A percentile compares a stretch with the other conserved stretches of the same genome.
Evolutionary conservation across 2,329 filamentous ascomycete species (phyloP).

Genomic region (Colletotrichum trifolii): DNA sequence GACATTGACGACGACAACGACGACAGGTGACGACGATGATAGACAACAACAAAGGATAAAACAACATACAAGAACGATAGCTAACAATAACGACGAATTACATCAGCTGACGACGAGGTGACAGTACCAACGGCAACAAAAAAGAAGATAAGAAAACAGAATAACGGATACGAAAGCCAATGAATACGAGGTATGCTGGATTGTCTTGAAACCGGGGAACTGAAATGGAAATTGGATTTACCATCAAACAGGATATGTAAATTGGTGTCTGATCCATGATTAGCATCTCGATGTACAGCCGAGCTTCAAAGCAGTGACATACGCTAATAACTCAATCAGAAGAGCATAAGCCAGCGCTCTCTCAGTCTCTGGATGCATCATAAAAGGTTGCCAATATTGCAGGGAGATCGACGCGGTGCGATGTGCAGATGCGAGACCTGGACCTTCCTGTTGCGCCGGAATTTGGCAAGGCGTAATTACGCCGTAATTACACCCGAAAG

Average conservation of each 20-base stretch:
- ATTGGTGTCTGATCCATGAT: constrained; percentile 69
- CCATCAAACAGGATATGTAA: constrained; percentile 96
- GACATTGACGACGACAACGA: background rate
- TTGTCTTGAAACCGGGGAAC: too few species aligned
- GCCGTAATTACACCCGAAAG: too few species aligned
- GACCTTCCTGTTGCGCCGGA: too few species aligned
- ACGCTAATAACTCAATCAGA: constrained; percentile 97
- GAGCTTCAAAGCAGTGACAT: background rate
- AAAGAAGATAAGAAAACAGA: too few species aligned
- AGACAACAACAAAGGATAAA: background rate
- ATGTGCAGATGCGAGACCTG: too few species aligned
- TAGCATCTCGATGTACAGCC: background rate
- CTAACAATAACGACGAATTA: too few species aligned
- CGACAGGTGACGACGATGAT: background rate
- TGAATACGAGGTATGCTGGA: too few species aligned
- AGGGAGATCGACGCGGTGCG: too few species aligned
- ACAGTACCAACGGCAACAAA: too few species aligned
- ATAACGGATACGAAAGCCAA: background rate
- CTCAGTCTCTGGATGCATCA: constrained; percentile 98
- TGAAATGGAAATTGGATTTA: background rate
- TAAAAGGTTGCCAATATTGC: background rate
- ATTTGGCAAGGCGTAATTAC: too few species aligned
- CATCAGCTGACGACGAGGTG: too few species aligned
- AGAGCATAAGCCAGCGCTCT: constrained; percentile 98
- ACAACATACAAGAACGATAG: too few species aligned